A percentile compares a stretch with the other conserved stretches of the same genome.
Evolutionary conservation across 2,329 filamentous ascomycete species (phyloP).

Genomic region (Aspergillus fumigatus): DNA sequence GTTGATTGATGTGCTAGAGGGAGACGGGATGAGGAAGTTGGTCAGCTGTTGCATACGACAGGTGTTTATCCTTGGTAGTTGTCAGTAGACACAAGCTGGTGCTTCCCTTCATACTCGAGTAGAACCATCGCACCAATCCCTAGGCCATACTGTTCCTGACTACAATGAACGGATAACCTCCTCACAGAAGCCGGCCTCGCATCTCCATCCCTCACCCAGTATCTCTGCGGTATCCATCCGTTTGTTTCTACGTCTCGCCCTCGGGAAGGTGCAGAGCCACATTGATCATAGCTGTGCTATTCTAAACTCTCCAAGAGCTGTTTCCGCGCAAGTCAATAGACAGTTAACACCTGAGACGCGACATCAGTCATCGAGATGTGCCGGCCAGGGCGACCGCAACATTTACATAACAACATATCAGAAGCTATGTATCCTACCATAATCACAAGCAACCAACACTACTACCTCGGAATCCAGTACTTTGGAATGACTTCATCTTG

Average conservation of each 20-base stretch:
- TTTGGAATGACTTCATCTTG: neutral
- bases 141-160: neutral
- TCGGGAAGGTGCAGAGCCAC: too few relatives aligned
- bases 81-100: neutral
- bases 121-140: too few relatives aligned
- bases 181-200: neutral
- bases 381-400: too few relatives aligned
- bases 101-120: too few relatives aligned
- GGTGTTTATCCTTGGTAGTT: slow-evolving; percentile 9
- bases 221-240: neutral
- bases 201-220: neutral
- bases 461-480: neutral
- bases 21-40: slow-evolving; percentile 8
- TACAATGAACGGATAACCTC: neutral
- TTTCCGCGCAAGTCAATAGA: too few relatives aligned
- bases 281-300: too few relatives aligned
- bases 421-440: neutral
- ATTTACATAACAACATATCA: too few relatives aligned
- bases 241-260: too few relatives aligned
- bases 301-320: too few relatives aligned
- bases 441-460: neutral
- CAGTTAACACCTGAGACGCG: too few relatives aligned
- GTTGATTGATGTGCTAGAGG: slow-evolving; percentile 12
- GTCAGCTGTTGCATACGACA: slow-evolving; percentile 9
- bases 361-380: too few relatives aligned